Evolutionary conservation across 768 basidiomycete species (phyloP), one percentile per base, ranked within the genome.

Genomic region (Russula vinacea): DNA sequence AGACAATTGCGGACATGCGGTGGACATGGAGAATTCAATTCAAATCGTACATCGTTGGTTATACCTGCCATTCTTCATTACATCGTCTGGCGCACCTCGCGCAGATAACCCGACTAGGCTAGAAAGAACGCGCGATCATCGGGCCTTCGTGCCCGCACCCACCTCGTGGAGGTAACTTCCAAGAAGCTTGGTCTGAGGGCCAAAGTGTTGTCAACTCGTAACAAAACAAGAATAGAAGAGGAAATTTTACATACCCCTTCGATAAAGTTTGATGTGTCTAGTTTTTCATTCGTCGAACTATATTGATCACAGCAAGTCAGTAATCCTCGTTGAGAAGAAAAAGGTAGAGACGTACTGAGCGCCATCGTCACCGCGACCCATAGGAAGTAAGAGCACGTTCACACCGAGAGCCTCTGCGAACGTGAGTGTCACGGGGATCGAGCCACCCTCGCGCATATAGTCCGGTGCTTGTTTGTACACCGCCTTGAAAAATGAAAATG

Each of bases 281-380:
- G 79, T 76, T 98, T 98, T 81, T 98, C 96, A 74, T 96, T 95
- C 13, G 90, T 94, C 57, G 90, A 92, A 76, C 91, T 92, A 66
- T 2, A 61, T 60, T 39, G 44, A 14, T 14, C 1, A 33, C 3
- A 57, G 13, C 56, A 33, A 24, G 35, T 54, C 51, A 39, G 44
- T 14, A 33, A 33, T 50, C 19, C 16, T 6, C 33, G 35, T 37
- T 22, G 0, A 9, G 19, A 5, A 11, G 32, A 11, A 26, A 19
- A 13, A 29, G 24, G 5, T 17, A 24, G 50, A 17, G 1, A 84
- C 89, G 67, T 71, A 92, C 88, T 94, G 92, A 47, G 93, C 91
- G 69, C 95, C 96, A 68, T 98, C 96, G 71, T 98, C 94, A 2
- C 92, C 91, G 56, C 95, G 81, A 2, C 94, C 94, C 88, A 96